A percentile compares a stretch with the other conserved stretches of the same genome.
Conservation (phyloP, 2,329 filamentous ascomycete genomes). For the Fusarium musae region DNA sequence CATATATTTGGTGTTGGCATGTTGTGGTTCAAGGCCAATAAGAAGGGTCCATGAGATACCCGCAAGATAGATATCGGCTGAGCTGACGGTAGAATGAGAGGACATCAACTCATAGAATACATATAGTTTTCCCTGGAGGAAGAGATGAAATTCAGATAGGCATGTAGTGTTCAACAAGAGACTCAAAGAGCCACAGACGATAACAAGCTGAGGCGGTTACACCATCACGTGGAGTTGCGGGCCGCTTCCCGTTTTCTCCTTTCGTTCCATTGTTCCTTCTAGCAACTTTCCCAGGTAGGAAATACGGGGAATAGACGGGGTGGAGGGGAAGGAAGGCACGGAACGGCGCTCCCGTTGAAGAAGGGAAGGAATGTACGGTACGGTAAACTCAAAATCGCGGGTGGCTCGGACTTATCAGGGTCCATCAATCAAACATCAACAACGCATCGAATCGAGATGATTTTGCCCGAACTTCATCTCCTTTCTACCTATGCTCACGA, state of each 20-base stretch:
- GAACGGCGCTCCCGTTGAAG: constrained; percentile 21
- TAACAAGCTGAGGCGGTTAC: neutral
- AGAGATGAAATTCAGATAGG: neutral
- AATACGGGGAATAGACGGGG: constrained; percentile 10
- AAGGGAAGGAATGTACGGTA: neutral
- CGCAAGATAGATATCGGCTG: neutral
- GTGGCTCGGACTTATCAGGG: constrained; percentile 3
- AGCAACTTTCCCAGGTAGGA: constrained; percentile 16
- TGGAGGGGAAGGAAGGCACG: constrained; percentile 4
- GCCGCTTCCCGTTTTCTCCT: constrained; percentile 13
- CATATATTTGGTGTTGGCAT: constrained; percentile 9
- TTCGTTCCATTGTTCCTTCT: constrained; percentile 21
- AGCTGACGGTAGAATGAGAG: neutral
- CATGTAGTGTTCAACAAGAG: neutral
- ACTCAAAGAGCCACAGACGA: neutral
- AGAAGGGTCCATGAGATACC: neutral
- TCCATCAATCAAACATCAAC: constrained; percentile 25
- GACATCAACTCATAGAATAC: constrained; percentile 6
- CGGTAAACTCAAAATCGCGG: constrained; percentile 36
- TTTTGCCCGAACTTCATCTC: constrained; percentile 11
- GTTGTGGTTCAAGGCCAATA: neutral
- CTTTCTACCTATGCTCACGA: neutral
- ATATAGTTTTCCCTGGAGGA: neutral
- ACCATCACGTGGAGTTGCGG: constrained; percentile 36
- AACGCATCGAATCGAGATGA: constrained; percentile 19